Conservation (phyloP, 306 rosid species). For the Trifolium repens region DNA sequence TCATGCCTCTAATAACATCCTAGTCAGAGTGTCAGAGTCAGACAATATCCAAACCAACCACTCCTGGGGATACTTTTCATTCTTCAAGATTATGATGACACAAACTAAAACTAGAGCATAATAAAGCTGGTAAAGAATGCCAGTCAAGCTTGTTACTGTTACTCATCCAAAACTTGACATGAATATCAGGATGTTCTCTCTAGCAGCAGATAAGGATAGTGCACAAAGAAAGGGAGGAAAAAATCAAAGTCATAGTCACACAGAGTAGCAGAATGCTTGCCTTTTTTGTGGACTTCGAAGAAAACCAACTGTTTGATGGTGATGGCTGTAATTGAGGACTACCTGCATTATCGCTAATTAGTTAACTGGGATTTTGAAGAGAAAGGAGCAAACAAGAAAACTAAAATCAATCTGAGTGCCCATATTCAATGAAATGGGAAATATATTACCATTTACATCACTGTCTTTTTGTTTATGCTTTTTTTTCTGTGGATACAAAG, state of each 20-base stretch:
- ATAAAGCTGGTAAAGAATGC: constrained; percentile 24
- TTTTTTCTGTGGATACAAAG: constrained; percentile 61
- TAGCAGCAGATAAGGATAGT: constrained; percentile 31
- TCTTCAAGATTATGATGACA: constrained; percentile 17
- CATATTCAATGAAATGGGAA: constrained; percentile 36
- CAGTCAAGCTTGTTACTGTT: constrained; percentile 11
- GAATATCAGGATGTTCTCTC: constrained; percentile 27
- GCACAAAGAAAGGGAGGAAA: background rate
- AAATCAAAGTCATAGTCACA: background rate
- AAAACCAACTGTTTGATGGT: constrained; percentile 73
- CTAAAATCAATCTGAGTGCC: constrained; percentile 7
- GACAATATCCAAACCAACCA: constrained; percentile 5
- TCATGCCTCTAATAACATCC: constrained; percentile 19
- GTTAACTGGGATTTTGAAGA: constrained; percentile 28
- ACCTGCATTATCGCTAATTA: constrained; percentile 58
- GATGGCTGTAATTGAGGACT: constrained; percentile 56
- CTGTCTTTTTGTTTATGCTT: constrained; percentile 56
- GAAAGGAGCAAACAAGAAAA: constrained; percentile 14
- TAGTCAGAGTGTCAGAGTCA: constrained; percentile 36
- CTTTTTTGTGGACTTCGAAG: constrained; percentile 76
- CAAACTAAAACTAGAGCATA: constrained; percentile 16
- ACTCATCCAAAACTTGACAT: constrained; percentile 30
- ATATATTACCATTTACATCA: constrained; percentile 60
- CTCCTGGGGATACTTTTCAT: constrained; percentile 5
- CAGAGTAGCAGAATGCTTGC: constrained; percentile 41